A percentile compares a stretch with the other conserved stretches of the same genome.
These are phyloP conservation scores for Marasmius sp. DNA, from an alignment of 1,284 basidiomycete genomes.

Conservation along the genomic window DNA sequence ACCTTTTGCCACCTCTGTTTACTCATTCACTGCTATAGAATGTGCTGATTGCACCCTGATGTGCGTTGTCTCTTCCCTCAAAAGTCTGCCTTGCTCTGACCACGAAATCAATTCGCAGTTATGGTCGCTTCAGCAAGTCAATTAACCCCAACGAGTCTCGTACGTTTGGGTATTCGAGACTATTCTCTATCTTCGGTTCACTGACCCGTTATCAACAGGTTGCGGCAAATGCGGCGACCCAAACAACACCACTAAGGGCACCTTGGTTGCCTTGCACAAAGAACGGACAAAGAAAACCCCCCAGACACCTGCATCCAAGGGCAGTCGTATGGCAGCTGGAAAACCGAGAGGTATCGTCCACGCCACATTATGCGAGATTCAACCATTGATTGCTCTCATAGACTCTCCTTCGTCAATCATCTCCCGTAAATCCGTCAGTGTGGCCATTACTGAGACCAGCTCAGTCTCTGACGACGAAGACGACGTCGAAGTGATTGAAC, in stretches of 20 bases:
- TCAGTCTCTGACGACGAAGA: constrained; percentile 6
- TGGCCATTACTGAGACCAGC: neutral
- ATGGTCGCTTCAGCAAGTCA: constrained; percentile 76
- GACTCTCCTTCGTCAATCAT: constrained; percentile 33
- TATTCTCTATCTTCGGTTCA: neutral
- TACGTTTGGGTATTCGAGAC: constrained; percentile 28
- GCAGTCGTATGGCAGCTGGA: constrained; percentile 44
- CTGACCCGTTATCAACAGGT: constrained; percentile 25
- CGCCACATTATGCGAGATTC: neutral
- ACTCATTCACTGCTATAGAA: constrained; percentile 35
- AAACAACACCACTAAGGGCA: constrained; percentile 41
- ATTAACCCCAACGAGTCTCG: constrained; percentile 69
- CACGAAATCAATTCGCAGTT: constrained; percentile 40
- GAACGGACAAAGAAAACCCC: constrained; percentile 27
- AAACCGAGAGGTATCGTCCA: constrained; percentile 43
- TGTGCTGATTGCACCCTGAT: constrained; percentile 67
- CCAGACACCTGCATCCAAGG: constrained; percentile 35
- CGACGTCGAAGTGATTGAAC: constrained; percentile 11
- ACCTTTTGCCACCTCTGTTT: constrained; percentile 5
- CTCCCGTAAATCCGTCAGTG: neutral
- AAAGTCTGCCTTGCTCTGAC: constrained; percentile 2
- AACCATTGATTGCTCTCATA: constrained; percentile 14
- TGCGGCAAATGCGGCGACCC: constrained; percentile 39
- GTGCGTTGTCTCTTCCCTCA: constrained; percentile 35
- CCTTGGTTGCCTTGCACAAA: constrained; percentile 54